Evolutionary conservation across 257 asterid species (phyloP).

Genomic region (Mentha longifolia): DNA sequence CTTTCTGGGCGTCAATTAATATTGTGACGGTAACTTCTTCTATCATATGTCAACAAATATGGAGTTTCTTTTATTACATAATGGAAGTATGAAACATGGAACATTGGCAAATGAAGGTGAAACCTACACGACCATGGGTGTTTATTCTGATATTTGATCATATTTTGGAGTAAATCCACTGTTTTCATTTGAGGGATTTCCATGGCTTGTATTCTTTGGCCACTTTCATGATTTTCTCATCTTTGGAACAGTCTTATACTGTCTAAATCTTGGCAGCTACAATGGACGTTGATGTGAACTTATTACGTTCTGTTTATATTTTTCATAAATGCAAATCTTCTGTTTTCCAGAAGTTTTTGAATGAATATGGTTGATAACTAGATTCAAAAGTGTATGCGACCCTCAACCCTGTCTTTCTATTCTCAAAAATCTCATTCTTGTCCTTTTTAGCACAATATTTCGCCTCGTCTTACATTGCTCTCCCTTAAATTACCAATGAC

Average conservation of each 20-base stretch:
- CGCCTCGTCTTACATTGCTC: background rate
- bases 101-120: no score
- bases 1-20: slow-evolving; percentile 77
- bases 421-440: background rate
- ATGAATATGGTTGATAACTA: background rate
- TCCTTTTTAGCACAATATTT: no score
- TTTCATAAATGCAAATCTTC: background rate
- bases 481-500: slow-evolving; percentile 13
- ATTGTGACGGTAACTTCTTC: slow-evolving; percentile 58
- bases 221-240: background rate
- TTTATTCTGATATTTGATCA: background rate
- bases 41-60: slow-evolving; percentile 8
- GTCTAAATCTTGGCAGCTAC: background rate
- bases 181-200: background rate
- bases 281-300: background rate
- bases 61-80: background rate
- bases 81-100: no score
- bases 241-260: background rate
- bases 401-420: background rate
- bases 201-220: no score
- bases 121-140: no score
- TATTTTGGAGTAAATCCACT: background rate
- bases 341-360: background rate
- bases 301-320: background rate
- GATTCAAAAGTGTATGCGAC: background rate